These are phyloP conservation scores for Ophiorrhiza pumila DNA, from an alignment of 257 asterid species.

Conservation along the genomic window DNA sequence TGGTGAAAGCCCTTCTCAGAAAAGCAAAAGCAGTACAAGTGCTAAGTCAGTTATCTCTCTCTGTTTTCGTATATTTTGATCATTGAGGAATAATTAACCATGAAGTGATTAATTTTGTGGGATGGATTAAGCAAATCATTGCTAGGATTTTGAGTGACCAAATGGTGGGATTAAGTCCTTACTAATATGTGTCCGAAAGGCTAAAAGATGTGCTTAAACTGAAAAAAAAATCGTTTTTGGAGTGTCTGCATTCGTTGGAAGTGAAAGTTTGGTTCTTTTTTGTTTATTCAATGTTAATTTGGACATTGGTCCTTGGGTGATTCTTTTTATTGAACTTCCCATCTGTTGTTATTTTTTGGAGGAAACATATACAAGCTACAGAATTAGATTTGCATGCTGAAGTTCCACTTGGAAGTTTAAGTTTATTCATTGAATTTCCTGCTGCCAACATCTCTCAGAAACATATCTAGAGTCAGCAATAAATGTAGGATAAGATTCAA, in stretches of 20 bases:
- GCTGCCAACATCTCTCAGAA: background rate
- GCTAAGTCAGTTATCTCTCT: constrained; percentile 47
- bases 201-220: too few relatives aligned
- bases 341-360: background rate
- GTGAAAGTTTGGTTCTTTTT: background rate
- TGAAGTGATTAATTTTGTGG: background rate
- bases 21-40: constrained; percentile 52
- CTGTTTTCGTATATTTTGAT: background rate
- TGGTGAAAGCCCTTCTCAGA: constrained; percentile 51
- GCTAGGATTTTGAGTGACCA: background rate
- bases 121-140: background rate
- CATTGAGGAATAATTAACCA: background rate
- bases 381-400: background rate
- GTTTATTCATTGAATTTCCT: background rate
- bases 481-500: too few relatives aligned
- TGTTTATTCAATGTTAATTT: background rate
- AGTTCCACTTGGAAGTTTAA: background rate
- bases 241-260: background rate
- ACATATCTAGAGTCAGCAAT: too few relatives aligned
- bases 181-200: background rate
- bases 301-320: background rate
- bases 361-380: background rate
- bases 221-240: background rate
- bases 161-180: background rate
- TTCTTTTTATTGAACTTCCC: background rate